A percentile compares a stretch with the other conserved stretches of the same genome.
These are phyloP conservation scores for Hymenoscyphus repandus DNA, from an alignment of 2,329 filamentous ascomycete genomes.

Conservation along the genomic window DNA sequence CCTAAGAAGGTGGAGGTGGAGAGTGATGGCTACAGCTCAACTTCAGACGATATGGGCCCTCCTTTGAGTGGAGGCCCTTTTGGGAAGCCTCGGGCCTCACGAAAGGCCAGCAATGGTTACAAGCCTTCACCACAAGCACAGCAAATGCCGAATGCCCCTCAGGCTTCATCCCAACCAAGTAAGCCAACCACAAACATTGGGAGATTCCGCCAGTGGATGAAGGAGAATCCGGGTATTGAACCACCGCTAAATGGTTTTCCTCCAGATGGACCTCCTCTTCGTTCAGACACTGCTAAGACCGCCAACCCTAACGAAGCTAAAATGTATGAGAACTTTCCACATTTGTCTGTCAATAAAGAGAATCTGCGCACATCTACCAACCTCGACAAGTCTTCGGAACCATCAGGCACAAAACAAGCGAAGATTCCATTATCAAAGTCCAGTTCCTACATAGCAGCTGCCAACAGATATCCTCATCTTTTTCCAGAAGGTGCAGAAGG, in stretches of 20 bases:
- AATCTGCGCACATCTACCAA: conserved; percentile 6
- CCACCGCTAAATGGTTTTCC: conserved; percentile 16
- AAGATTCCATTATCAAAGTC: conserved; percentile 2
- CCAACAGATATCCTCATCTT: conserved; percentile 12
- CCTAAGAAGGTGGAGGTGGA: conserved; percentile 3
- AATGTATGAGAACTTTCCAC: conserved; percentile 25
- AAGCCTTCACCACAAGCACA: conserved; percentile 1
- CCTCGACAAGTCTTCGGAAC: background rate
- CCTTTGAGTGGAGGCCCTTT: conserved; percentile 7
- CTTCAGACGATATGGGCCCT: conserved; percentile 13
- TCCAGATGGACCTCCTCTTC: conserved; percentile 21
- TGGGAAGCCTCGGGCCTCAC: conserved; percentile 4
- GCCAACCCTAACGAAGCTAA: conserved; percentile 15
- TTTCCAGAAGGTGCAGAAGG: conserved; percentile 5
- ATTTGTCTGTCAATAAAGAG: conserved; percentile 12
- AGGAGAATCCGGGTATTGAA: conserved; percentile 16
- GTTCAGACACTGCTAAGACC: conserved; percentile 15
- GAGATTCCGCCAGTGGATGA: conserved; percentile 17
- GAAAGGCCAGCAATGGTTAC: conserved; percentile 8
- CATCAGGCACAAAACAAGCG: background rate
- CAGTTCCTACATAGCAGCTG: background rate
- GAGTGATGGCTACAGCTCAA: background rate
- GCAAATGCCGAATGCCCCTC: conserved; percentile 3
- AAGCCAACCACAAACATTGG: conserved; percentile 16
- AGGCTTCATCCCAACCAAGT: conserved; percentile 14